Evolutionary conservation across 768 basidiomycete species (phyloP), one percentile per base, ranked within the genome.

Genomic region (Grammothele lineata): DNA sequence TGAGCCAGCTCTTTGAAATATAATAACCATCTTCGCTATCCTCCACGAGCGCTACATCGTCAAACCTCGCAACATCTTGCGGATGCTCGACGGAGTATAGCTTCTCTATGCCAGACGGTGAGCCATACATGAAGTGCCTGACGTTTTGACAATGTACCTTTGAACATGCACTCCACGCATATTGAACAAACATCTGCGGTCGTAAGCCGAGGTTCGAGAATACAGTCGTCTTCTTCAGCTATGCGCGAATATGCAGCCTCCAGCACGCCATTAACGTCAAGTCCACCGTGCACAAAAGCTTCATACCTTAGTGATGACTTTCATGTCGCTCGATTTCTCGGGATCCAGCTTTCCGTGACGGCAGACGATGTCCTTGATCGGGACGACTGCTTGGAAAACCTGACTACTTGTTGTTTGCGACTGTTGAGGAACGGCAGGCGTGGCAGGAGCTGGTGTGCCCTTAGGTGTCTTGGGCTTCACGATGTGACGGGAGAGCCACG

Each of bases 1-100:
- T 85, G 3, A 86, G 62, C 91, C 91, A 92, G 5, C 66, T 62
- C 59, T 83, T 89, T 0, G 90, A 92, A 57, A 92, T 78, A 83
- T 84, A 88, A 60, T 73, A 83, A 6, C 77, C 76, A 14, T 54
- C 51, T 14, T 64, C 62, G 45, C 76, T 75, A 11, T 67, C 66
- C 4, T 66, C 65, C 9, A 71, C 64, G 22, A 73, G 68, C 32
- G 70, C 70, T 5, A 79, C 60, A 4, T 73, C 70, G 38, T 88
- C 81, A 47, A 89, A 85, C 44, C 70, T 62, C 22, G 69, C 62
- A 0, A 87, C 80, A n/a, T 74, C 61, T 36, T 67, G 72, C 21
- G 83, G 81, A 61, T 92, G 89, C 52, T 83, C 73, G 15, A 76
- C 68, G 52, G 78, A 75, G 62, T 92, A 92, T 15, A 83, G 62